Evolutionary conservation across 2,329 filamentous ascomycete species (phyloP).

Genomic region (Paecilomyces dactylethromorphus): DNA sequence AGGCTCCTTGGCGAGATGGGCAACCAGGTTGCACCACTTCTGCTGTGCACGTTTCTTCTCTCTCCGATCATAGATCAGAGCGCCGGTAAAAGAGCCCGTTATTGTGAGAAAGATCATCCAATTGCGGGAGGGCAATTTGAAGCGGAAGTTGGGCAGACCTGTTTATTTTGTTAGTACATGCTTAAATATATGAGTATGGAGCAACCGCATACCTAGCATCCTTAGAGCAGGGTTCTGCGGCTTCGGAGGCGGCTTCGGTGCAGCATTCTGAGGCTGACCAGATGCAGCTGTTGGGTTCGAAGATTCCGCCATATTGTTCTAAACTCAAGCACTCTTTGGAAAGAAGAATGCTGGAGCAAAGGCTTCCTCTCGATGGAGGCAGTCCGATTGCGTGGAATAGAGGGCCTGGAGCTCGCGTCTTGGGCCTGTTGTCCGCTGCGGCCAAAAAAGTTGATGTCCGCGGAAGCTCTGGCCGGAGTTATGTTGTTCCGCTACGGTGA

Average conservation of each 20-base stretch:
- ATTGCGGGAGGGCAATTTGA: slow-evolving; percentile 85
- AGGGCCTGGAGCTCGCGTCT: neutral
- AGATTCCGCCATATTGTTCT: slow-evolving; percentile 26
- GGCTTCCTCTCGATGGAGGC: neutral
- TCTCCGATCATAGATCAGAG: slow-evolving; percentile 84
- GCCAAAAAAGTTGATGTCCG: slow-evolving; percentile 1
- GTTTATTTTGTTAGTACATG: slow-evolving; percentile 8
- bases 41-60: slow-evolving; percentile 79
- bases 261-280: slow-evolving; percentile 26
- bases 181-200: slow-evolving; percentile 1
- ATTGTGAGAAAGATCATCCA: slow-evolving; percentile 94
- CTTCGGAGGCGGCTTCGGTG: slow-evolving; percentile 10
- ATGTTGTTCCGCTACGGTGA: slow-evolving; percentile 3
- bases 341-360: neutral
- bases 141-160: slow-evolving; percentile 78
- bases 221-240: slow-evolving; percentile 14
- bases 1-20: slow-evolving; percentile 73
- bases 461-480: slow-evolving; percentile 4
- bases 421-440: neutral
- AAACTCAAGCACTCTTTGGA: neutral
- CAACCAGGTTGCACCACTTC: slow-evolving; percentile 80
- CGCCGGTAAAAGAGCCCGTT: slow-evolving; percentile 67
- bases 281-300: slow-evolving; percentile 27
- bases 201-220: slow-evolving; percentile 14
- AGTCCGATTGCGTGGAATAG: neutral